A percentile compares a stretch with the other conserved stretches of the same genome.
Evolutionary conservation across 345 rosid species (phyloP).

Genomic region (Arabidopsis suecica): DNA sequence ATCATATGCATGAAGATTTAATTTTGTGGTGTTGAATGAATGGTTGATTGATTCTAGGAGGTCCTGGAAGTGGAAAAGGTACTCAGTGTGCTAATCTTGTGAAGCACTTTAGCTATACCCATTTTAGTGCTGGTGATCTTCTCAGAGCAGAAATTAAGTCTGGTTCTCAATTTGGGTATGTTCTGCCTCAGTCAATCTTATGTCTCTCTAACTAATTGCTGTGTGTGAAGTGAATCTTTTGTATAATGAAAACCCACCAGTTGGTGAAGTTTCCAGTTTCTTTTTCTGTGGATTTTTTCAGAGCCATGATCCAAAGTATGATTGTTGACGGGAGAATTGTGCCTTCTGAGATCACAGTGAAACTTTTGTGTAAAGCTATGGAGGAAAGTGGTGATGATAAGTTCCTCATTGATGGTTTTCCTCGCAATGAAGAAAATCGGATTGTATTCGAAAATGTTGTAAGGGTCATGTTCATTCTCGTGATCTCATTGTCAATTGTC

Average conservation of each 20-base stretch:
- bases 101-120: conserved; percentile 67
- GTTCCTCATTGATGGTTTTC: conserved; percentile 85
- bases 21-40: background rate
- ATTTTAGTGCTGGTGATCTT: conserved; percentile 89
- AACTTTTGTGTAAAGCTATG: conserved; percentile 78
- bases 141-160: conserved; percentile 73
- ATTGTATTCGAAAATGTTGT: conserved; percentile 71
- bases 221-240: background rate
- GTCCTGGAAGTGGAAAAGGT: conserved; percentile 94
- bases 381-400: conserved; percentile 61
- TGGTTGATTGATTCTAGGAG: conserved; percentile 55
- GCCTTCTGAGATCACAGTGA: conserved; percentile 83
- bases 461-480: conserved; percentile 36
- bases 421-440: conserved; percentile 82
- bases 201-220: conserved; percentile 8
- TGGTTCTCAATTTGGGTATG: conserved; percentile 83
- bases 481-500: background rate
- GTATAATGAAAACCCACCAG: background rate
- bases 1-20: background rate
- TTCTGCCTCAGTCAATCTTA: conserved; percentile 7
- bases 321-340: conserved; percentile 80
- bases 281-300: conserved; percentile 36
- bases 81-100: conserved; percentile 79
- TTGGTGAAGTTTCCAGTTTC: background rate
- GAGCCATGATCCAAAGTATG: conserved; percentile 72